Evolutionary conservation across 768 basidiomycete species (phyloP).

Genomic region (Rhizopogon vinicolor): DNA sequence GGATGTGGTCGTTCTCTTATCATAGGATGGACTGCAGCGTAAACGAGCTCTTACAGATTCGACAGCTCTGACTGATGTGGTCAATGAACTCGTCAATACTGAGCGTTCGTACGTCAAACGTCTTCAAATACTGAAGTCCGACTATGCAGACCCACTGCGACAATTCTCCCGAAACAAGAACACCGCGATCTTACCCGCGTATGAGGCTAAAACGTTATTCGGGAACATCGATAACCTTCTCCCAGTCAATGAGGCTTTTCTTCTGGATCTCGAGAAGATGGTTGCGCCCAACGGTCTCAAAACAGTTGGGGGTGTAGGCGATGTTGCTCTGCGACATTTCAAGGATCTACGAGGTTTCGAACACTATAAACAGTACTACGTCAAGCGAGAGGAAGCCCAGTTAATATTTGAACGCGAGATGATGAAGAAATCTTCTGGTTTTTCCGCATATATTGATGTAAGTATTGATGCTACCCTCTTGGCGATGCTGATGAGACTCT

Average conservation of each 20-base stretch:
- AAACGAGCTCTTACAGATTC: slow-evolving; percentile 60
- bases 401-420: slow-evolving; percentile 80
- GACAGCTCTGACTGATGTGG: slow-evolving; percentile 63
- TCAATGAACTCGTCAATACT: slow-evolving; percentile 85
- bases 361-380: slow-evolving; percentile 87
- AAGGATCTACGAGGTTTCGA: slow-evolving; percentile 82
- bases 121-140: slow-evolving; percentile 74
- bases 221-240: slow-evolving; percentile 90
- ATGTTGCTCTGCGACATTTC: slow-evolving; percentile 84
- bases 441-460: slow-evolving; percentile 86
- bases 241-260: slow-evolving; percentile 85
- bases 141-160: slow-evolving; percentile 90
- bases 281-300: slow-evolving; percentile 51
- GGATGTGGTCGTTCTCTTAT: neutral
- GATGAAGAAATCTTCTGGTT: slow-evolving; percentile 74
- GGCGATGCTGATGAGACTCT: slow-evolving; percentile 4
- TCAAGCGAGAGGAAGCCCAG: slow-evolving; percentile 91
- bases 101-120: slow-evolving; percentile 87
- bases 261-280: slow-evolving; percentile 81
- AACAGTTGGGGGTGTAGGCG: slow-evolving; percentile 67
- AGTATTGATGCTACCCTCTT: slow-evolving; percentile 10
- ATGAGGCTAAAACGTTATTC: slow-evolving; percentile 91
- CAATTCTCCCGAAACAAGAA: slow-evolving; percentile 80
- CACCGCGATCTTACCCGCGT: slow-evolving; percentile 81
- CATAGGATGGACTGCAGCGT: slow-evolving; percentile 30